Percentiles rank a stretch among this genome's conserved stretches.
phyloP scores from a whole-genome alignment of 1,284 basidiomycete genomes.

The Ganoderma sinense region DNA sequence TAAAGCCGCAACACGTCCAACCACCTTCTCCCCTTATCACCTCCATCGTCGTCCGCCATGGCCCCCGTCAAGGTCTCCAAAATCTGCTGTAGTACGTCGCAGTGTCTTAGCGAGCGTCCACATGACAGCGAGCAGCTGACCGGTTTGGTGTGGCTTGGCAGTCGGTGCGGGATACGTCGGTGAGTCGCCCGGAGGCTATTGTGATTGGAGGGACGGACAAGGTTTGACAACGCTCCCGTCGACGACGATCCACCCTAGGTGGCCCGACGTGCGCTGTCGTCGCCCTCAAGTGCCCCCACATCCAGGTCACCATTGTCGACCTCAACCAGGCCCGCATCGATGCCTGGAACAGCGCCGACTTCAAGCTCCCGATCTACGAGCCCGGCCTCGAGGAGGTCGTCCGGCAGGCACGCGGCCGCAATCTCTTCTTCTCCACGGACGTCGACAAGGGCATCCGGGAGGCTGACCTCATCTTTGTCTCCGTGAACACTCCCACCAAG shows the following conservation, averaged over 20 bases:
- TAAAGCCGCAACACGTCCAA: conserved; percentile 7
- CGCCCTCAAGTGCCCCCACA: conserved; percentile 93
- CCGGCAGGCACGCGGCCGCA: conserved; percentile 86
- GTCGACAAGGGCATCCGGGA: conserved; percentile 93
- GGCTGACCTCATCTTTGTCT: conserved; percentile 91
- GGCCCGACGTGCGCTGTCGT: conserved; percentile 96
- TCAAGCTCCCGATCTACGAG: conserved; percentile 92
- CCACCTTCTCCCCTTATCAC: conserved; percentile 19
- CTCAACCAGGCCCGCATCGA: conserved; percentile 94
- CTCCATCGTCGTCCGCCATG: conserved; percentile 47
- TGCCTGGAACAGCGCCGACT: conserved; percentile 91
- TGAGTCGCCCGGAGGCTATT: conserved; percentile 47
- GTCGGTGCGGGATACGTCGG: conserved; percentile 98
- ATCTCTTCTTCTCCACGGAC: conserved; percentile 97
- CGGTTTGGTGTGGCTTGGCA: conserved; percentile 41
- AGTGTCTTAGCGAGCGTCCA: not conserved
- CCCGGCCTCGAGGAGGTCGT: conserved; percentile 97
- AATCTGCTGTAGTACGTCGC: conserved; percentile 88
- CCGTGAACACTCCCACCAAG: conserved; percentile 98
- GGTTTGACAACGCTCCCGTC: not conserved
- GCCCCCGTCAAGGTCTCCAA: conserved; percentile 77
- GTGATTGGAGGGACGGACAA: conserved; percentile 11
- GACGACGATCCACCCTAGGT: conserved; percentile 54
- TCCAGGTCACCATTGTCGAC: conserved; percentile 97
- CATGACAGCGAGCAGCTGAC: conserved; percentile 9